Percentiles rank a stretch among this genome's conserved stretches.
phyloP scores from a whole-genome alignment of 805 yeast species.

The Yarrowia osloensis region DNA sequence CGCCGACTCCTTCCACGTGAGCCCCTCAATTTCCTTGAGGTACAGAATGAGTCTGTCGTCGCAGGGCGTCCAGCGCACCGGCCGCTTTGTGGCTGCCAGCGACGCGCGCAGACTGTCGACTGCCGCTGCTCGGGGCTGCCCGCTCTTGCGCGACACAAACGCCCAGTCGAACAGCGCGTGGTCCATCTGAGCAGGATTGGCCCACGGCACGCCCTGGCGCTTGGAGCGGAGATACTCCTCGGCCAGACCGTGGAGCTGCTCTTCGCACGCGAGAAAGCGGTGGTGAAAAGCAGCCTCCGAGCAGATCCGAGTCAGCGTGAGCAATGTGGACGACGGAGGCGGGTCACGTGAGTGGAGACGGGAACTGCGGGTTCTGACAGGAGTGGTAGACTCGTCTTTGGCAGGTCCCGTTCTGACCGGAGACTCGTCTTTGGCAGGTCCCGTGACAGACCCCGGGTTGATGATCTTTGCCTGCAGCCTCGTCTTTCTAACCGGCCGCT shows the following conservation, averaged over 20 bases:
- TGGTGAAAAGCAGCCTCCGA: neutral
- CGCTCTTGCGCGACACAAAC: slow-evolving; percentile 12
- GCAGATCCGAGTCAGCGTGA: neutral
- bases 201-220: neutral
- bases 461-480: neutral
- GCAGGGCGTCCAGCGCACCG: slow-evolving; percentile 32
- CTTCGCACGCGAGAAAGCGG: neutral
- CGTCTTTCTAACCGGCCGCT: neutral
- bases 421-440: too few relatives aligned
- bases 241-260: neutral
- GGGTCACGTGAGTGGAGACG: neutral
- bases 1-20: slow-evolving; percentile 48
- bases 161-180: slow-evolving; percentile 9
- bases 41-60: slow-evolving; percentile 34
- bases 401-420: too few relatives aligned
- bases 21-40: slow-evolving; percentile 44
- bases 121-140: neutral
- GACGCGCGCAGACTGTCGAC: neutral
- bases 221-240: neutral
- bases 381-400: too few relatives aligned
- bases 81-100: neutral
- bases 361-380: too few relatives aligned
- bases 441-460: neutral
- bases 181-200: neutral
- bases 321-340: neutral